Evolutionary conservation across 768 basidiomycete genomes (phyloP), one percentile per base, ranked within the genome.

Genomic region (Lepiota brunneoincarnata): DNA sequence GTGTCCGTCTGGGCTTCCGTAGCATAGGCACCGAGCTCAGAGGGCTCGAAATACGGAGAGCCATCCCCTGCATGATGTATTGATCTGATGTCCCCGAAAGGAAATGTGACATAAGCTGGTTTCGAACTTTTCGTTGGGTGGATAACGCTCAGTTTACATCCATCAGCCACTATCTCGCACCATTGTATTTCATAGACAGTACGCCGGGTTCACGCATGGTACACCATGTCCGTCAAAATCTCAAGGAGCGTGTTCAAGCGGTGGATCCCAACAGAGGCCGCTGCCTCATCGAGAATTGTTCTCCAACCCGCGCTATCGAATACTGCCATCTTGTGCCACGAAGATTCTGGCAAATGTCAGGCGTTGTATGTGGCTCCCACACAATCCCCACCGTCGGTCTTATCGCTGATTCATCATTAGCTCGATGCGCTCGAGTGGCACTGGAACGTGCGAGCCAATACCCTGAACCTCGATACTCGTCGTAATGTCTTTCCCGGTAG

Each of bases 381-480:
- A n/a, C 40, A 17, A 43, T 40, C 14, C 17, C 41, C 41, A 43
- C 41, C 17, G 6, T 54, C 23, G 12, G 42, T n/a, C 43, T 15
- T 28, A 26, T 46, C 36, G 17, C 38, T 24, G 14, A 26, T 53
- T 45, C 28, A 44, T 44, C 17, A 40, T 41, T 38, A 54, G 53
- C 28, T 54, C 17, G 31, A 38, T 20, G 2, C 34, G 28, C 45
- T 54, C 4, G 38, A 56, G 39, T 56, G 50, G 49, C 6, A 23
- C 31, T 56, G 55, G 55, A 39, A 43, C 40, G 44, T 56, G 55
- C 49, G 26, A 26, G n/a, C 39, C 31, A 28, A 46, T 34, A 51
- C 50, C 31, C 24, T 56, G 49, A 56, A 56, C 37, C 55, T 56
- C 40, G 55, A 51, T 31, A 56, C 55, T 23, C 26, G 50, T 46